A percentile compares a stretch with the other conserved stretches of the same genome.
These are phyloP conservation scores for Eucalyptus grandis DNA, from an alignment of 345 rosid genomes.

Conservation along the genomic window DNA sequence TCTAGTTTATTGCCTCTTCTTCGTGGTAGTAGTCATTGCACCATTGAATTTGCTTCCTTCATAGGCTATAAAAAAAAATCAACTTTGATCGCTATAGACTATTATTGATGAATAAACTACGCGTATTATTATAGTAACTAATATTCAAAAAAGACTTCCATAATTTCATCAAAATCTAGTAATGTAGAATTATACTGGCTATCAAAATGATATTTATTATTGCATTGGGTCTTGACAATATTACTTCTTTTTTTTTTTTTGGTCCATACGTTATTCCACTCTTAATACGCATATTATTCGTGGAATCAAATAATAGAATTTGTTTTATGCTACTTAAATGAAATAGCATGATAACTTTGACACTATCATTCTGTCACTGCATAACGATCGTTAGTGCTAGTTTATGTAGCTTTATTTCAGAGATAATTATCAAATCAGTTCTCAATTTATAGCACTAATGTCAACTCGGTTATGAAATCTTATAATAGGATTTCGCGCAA, in stretches of 20 bases:
- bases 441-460: background rate
- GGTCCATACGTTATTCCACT: background rate
- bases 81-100: rapidly evolving
- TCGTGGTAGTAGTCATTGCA: background rate
- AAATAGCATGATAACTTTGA: background rate
- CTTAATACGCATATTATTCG: background rate
- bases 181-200: background rate
- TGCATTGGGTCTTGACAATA: background rate
- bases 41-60: background rate
- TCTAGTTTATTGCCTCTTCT: background rate
- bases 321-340: background rate
- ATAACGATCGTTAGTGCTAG: background rate
- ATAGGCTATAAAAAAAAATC: rapidly evolving
- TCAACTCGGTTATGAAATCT: background rate
- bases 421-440: background rate
- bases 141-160: background rate
- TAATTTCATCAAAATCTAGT: background rate
- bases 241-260: background rate
- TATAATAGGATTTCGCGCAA: background rate
- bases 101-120: background rate
- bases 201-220: background rate
- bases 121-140: background rate
- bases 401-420: background rate
- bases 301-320: background rate
- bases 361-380: rapidly evolving